phyloP scores from a whole-genome alignment of 2,329 filamentous ascomycete genomes.

The Phaeophleospora eucalypticola region DNA sequence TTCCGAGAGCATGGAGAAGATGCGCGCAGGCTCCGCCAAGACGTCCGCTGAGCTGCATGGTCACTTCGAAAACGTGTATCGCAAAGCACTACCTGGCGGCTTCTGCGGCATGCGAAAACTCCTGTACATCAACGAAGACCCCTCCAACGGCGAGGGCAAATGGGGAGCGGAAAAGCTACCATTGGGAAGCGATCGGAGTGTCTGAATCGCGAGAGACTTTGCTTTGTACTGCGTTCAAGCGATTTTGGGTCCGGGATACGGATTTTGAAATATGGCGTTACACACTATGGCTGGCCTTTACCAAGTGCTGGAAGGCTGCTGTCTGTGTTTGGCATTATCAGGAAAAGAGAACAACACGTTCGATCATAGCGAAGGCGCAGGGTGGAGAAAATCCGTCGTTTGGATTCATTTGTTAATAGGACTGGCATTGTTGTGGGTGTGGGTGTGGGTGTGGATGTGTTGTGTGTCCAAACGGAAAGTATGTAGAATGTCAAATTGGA shows the following conservation, averaged over 20 bases:
- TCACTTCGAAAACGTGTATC: conserved; percentile 11
- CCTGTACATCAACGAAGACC: conserved; percentile 20
- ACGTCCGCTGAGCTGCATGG: conserved; percentile 7
- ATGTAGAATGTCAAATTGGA: not conserved
- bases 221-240: conserved; percentile 1
- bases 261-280: not conserved
- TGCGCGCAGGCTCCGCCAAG: conserved; percentile 14
- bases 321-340: not conserved
- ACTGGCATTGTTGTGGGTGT: not conserved
- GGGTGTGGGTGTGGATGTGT: not conserved
- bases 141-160: conserved; percentile 8
- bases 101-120: conserved; percentile 19
- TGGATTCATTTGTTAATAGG: not conserved
- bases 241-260: not conserved
- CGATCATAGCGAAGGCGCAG: not conserved
- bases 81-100: conserved; percentile 16
- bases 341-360: not conserved
- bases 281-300: no score
- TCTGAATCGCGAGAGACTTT: not conserved
- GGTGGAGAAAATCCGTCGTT: no score
- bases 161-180: conserved; percentile 15
- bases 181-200: not conserved
- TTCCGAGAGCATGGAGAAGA: conserved; percentile 25
- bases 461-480: not conserved
- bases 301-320: not conserved